phyloP scores from a whole-genome alignment of 148 eudicot species.

The Dianthus caryophyllus region DNA sequence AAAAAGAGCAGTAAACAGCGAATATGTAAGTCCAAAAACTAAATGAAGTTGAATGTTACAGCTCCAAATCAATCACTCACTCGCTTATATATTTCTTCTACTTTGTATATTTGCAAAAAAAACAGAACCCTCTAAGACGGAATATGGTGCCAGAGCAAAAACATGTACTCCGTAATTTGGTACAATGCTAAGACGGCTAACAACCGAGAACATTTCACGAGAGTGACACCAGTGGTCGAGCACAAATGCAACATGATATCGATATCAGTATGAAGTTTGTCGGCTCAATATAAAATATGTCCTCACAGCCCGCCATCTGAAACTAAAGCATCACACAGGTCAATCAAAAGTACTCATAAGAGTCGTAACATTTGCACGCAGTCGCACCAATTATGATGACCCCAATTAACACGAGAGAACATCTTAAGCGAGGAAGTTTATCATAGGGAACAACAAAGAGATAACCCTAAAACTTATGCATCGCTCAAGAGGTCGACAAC shows the following conservation, averaged over 20 bases:
- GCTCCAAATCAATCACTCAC: constrained; percentile 11
- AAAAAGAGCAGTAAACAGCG: background rate
- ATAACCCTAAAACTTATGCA: too few relatives aligned
- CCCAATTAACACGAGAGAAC: too few relatives aligned
- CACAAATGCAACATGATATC: background rate
- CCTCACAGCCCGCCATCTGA: constrained; percentile 17
- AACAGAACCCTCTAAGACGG: background rate
- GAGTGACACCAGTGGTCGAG: background rate
- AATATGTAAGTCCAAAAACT: background rate
- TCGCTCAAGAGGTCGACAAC: too few relatives aligned
- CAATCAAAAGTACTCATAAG: background rate
- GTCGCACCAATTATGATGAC: too few relatives aligned
- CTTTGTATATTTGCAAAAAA: constrained; percentile 7
- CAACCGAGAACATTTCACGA: background rate
- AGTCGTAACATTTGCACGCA: too few relatives aligned
- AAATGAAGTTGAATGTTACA: background rate
- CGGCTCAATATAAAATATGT: background rate
- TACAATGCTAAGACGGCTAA: background rate
- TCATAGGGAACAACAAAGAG: too few relatives aligned
- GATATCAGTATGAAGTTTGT: background rate
- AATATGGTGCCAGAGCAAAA: constrained; percentile 6
- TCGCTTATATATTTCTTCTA: constrained; percentile 3
- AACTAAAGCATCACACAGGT: background rate
- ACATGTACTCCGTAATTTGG: background rate
- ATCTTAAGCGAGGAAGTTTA: too few relatives aligned